These are phyloP conservation scores for Ustilago xerochloae DNA, from an alignment of 1,284 basidiomycete genomes.

Conservation along the genomic window DNA sequence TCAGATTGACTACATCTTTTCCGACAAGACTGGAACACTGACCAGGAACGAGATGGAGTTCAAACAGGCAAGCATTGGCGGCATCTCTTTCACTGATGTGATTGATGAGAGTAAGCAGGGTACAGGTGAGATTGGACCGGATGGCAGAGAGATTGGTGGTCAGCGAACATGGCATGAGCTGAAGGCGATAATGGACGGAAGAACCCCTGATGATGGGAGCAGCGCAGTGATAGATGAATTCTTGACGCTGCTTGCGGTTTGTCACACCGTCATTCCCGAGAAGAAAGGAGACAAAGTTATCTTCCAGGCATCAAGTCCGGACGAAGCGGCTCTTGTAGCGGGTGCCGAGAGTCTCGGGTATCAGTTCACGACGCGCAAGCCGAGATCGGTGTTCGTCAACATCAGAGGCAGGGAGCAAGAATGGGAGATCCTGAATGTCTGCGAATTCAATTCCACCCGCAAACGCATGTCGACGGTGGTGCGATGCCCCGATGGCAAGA, in stretches of 20 bases:
- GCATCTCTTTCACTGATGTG: constrained; percentile 86
- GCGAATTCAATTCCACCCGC: constrained; percentile 97
- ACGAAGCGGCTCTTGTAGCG: constrained; percentile 94
- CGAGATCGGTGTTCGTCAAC: constrained; percentile 90
- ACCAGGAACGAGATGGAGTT: constrained; percentile 99
- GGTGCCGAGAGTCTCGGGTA: constrained; percentile 94
- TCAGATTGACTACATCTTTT: constrained; percentile 98
- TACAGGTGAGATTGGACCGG: constrained; percentile 68
- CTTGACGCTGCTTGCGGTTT: constrained; percentile 88
- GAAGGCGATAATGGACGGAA: constrained; percentile 71
- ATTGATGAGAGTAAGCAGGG: constrained; percentile 84
- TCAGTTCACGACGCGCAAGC: constrained; percentile 93
- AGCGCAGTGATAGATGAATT: constrained; percentile 82
- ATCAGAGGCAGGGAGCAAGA: constrained; percentile 80
- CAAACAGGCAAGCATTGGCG: constrained; percentile 87
- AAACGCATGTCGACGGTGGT: constrained; percentile 98
- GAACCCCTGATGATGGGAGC: constrained; percentile 70
- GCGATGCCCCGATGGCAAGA: constrained; percentile 85
- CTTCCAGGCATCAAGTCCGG: constrained; percentile 97
- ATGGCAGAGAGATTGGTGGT: constrained; percentile 71
- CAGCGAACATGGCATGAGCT: constrained; percentile 82
- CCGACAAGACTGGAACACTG: constrained; percentile 97
- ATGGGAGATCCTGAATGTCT: constrained; percentile 93
- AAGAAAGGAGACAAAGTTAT: constrained; percentile 75
- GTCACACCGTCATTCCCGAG: constrained; percentile 98